phyloP scores from a whole-genome alignment of 2,329 filamentous ascomycete genomes.

The Neonectria coccinea region DNA sequence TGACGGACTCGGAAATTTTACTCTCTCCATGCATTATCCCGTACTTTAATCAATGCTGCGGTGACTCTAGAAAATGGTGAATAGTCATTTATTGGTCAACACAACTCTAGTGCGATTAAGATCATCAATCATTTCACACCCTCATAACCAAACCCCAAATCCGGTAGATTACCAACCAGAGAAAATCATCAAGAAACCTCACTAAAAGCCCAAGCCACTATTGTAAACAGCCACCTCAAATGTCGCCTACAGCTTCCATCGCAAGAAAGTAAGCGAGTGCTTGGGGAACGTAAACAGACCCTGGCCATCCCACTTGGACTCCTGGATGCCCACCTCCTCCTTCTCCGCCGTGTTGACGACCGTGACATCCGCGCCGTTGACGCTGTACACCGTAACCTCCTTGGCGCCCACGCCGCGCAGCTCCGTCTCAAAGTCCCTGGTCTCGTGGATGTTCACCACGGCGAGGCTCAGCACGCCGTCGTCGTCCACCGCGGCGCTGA shows the following conservation, averaged over 20 bases:
- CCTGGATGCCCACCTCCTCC: conserved; percentile 65
- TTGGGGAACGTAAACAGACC: conserved; percentile 74
- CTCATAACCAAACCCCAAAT: background rate
- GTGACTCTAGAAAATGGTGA: background rate
- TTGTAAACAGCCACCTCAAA: background rate
- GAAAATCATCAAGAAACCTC: background rate
- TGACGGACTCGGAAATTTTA: background rate
- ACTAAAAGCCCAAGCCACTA: background rate
- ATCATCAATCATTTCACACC: conserved; percentile 3
- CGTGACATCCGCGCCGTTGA: conserved; percentile 59
- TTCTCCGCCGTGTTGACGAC: conserved; percentile 72
- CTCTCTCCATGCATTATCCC: background rate
- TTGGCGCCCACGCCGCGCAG: conserved; percentile 58
- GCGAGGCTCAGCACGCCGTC: conserved; percentile 73
- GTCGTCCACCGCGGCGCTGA: conserved; percentile 69
- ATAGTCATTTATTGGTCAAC: background rate
- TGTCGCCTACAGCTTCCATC: conserved; percentile 61
- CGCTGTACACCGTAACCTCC: conserved; percentile 70
- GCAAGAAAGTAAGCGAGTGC: conserved; percentile 76
- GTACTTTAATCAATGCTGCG: too few species aligned
- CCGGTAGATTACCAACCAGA: background rate
- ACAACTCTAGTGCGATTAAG: background rate
- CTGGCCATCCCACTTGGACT: conserved; percentile 69
- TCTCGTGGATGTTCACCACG: conserved; percentile 78
- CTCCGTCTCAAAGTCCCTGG: conserved; percentile 67